Conservation (phyloP, 495 filamentous ascomycete species). For the Aspergillus sparsus region DNA sequence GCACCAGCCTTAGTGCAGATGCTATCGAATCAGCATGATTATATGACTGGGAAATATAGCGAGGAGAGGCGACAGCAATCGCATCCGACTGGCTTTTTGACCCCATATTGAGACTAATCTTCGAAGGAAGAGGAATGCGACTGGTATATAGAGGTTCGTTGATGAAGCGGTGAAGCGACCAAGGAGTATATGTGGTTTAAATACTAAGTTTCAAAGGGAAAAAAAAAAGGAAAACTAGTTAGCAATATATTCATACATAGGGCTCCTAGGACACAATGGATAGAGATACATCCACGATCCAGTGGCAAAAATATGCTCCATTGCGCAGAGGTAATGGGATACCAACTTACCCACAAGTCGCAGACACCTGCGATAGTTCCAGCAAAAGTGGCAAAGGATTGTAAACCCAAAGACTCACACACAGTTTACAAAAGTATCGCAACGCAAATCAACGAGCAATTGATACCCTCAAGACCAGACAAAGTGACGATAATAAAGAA, state of each 20-base stretch:
- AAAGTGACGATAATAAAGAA: constrained; percentile 1
- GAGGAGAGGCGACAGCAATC: constrained; percentile 33
- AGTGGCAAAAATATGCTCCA: neutral
- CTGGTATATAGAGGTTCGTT: neutral
- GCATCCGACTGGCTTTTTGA: constrained; percentile 27
- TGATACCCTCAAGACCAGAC: constrained; percentile 14
- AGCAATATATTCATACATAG: neutral
- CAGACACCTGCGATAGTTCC: no score
- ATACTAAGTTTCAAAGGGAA: neutral
- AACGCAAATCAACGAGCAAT: constrained; percentile 27
- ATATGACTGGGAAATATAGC: constrained; percentile 74
- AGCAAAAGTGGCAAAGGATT: neutral
- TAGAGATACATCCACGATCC: neutral
- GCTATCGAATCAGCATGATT: constrained; percentile 69
- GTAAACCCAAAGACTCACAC: neutral
- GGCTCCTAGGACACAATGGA: neutral
- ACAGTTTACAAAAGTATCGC: neutral
- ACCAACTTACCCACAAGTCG: no score
- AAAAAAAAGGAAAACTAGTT: neutral
- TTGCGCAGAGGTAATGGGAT: no score
- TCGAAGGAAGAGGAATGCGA: neutral
- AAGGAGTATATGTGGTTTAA: no score
- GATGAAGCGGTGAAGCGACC: no score
- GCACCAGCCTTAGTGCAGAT: constrained; percentile 75
- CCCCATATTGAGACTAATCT: constrained; percentile 29